These are phyloP conservation scores for Backusella parvicylindrica DNA, from an alignment of 192 early-diverging fungal genomes.

Conservation along the genomic window DNA sequence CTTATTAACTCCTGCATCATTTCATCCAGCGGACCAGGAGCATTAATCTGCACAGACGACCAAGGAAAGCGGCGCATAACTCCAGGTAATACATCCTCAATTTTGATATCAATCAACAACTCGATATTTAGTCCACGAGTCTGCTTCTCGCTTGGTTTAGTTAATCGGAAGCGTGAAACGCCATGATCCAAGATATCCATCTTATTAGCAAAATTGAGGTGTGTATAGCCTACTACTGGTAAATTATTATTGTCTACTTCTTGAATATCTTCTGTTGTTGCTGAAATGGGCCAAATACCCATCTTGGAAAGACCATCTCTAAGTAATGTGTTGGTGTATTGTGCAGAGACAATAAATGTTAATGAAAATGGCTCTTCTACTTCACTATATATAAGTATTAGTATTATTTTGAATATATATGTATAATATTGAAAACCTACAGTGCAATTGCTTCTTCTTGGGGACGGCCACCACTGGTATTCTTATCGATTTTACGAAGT, in stretches of 20 bases:
- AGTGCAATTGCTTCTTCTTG: conserved; percentile 7
- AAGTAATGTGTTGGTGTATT: not conserved
- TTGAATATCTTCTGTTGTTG: not conserved
- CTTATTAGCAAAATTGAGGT: conserved; percentile 3
- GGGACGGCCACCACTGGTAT: not conserved
- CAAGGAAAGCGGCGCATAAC: not conserved
- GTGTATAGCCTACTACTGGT: not conserved
- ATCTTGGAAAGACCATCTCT: conserved; percentile 2
- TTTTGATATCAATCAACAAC: conserved; percentile 4
- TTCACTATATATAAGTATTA: not conserved
- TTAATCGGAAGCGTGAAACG: not conserved
- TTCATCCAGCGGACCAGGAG: not conserved
- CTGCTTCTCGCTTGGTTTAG: not conserved
- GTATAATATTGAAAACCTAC: not conserved
- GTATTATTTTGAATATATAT: not conserved
- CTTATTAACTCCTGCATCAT: not conserved
- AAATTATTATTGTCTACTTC: not conserved
- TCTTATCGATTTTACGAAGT: not conserved
- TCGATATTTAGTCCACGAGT: not conserved
- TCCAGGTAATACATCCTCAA: not conserved
- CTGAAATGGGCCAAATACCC: not conserved
- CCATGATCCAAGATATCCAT: conserved; percentile 12
- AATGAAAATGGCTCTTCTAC: conserved; percentile 5
- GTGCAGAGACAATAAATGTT: conserved; percentile 1
- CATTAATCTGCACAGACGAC: not conserved